Evolutionary conservation across 169 alveolate genomes (phyloP).

Genomic region (Plasmodium malariae): DNA sequence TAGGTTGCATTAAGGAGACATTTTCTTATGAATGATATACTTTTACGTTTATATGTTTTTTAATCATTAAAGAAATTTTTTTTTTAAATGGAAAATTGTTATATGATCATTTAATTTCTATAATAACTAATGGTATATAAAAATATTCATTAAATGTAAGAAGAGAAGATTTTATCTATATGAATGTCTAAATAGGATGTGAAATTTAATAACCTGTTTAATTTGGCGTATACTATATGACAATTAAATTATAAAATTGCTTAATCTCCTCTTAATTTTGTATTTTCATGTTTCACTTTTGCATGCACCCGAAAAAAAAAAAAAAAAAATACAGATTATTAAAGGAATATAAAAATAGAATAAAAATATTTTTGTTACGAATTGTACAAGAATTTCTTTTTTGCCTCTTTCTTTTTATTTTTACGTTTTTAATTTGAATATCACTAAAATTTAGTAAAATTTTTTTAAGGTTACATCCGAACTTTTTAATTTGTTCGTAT

Average conservation of each 20-base stretch:
- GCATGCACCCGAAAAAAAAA: constrained; percentile 27
- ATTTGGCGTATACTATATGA: constrained; percentile 11
- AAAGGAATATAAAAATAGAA: constrained; percentile 15
- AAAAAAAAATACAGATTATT: constrained; percentile 1
- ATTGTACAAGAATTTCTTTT: constrained; percentile 24
- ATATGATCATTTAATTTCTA: constrained; percentile 4
- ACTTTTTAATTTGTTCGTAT: too few relatives aligned
- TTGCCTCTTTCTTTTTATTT: too few relatives aligned
- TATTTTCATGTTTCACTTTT: not conserved
- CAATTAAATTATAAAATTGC: constrained; percentile 5
- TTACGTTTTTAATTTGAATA: constrained; percentile 11
- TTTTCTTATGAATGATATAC: constrained; percentile 1
- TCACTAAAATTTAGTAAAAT: constrained; percentile 10
- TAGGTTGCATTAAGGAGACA: not conserved
- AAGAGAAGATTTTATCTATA: not conserved
- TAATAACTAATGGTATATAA: not conserved
- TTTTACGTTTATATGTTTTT: not conserved
- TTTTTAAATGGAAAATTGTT: constrained; percentile 24
- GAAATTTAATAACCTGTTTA: not conserved
- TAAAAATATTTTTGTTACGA: constrained; percentile 15
- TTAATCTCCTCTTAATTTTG: not conserved
- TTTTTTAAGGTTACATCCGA: too few relatives aligned
- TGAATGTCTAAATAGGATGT: constrained; percentile 1
- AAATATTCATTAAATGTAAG: not conserved
- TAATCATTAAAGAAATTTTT: constrained; percentile 1